A percentile compares a stretch with the other conserved stretches of the same genome.
phyloP scores from a whole-genome alignment of 163 green algal genomes.

The Scenedesmus sp. region DNA sequence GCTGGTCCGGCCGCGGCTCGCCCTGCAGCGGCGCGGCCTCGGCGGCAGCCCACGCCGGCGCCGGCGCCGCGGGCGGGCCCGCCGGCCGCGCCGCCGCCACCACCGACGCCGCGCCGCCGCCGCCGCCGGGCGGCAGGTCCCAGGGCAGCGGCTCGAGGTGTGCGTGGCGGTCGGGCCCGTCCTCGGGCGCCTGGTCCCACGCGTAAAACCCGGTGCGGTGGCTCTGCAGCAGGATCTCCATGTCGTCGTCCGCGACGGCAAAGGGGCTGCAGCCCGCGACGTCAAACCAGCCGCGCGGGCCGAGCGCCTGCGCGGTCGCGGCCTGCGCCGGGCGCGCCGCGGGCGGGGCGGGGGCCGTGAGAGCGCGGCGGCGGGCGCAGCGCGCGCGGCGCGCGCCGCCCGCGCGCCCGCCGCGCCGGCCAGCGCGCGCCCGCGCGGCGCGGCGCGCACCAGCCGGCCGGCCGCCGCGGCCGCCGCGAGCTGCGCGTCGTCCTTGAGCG shows the following conservation, averaged over 20 bases:
- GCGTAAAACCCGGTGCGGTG: constrained; percentile 37
- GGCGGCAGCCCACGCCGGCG: no score
- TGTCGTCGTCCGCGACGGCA: constrained; percentile 6
- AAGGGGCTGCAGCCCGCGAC: background rate
- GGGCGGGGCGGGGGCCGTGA: background rate
- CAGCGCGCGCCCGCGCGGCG: background rate
- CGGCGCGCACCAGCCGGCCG: constrained; percentile 26
- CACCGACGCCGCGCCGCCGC: background rate
- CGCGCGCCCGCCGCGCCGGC: background rate
- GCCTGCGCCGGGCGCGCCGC: background rate
- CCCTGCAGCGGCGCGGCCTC: background rate
- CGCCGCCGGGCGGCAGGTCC: background rate
- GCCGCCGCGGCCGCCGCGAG: background rate
- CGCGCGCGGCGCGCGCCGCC: background rate
- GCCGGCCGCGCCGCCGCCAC: no score
- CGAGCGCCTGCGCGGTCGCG: constrained; percentile 18
- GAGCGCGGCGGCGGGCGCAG: background rate
- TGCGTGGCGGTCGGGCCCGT: constrained; percentile 1
- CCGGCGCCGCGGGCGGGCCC: no score
- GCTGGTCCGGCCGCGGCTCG: background rate
- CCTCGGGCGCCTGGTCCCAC: constrained; percentile 21
- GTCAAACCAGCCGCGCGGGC: constrained; percentile 25
- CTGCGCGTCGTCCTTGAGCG: constrained; percentile 1
- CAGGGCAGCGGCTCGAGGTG: constrained; percentile 1
- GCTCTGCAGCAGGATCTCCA: constrained; percentile 32